These are phyloP conservation scores for Tinospora cordifolia DNA, from an alignment of 164 flowering plant species.

Conservation along the genomic window DNA sequence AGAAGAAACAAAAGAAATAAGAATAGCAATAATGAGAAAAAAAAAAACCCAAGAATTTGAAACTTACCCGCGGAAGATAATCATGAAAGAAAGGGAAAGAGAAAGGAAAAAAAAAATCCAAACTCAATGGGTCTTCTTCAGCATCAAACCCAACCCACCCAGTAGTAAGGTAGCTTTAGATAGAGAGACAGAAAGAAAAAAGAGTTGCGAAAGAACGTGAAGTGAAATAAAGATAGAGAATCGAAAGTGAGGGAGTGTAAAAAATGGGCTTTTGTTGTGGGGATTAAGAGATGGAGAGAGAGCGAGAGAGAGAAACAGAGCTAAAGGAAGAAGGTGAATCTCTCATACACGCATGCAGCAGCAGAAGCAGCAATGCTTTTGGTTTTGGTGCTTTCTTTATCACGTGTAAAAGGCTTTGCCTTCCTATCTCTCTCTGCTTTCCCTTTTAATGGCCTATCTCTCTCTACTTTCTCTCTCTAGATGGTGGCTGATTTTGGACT, in stretches of 20 bases:
- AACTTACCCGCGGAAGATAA: constrained; percentile 14
- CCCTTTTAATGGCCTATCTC: constrained; percentile 5
- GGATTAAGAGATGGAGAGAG: constrained; percentile 13
- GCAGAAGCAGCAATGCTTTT: constrained; percentile 25
- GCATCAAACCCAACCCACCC: neutral
- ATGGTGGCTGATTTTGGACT: constrained; percentile 19
- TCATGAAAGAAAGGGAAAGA: neutral
- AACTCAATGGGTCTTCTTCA: neutral
- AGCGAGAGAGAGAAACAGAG: constrained; percentile 15
- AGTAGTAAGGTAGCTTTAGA: neutral
- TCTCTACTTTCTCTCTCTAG: constrained; percentile 11
- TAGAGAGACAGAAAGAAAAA: neutral
- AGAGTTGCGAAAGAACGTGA: constrained; percentile 16
- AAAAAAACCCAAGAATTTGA: constrained; percentile 7
- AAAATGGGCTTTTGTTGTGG: constrained; percentile 17
- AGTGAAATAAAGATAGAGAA: constrained; percentile 17
- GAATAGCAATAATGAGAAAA: neutral
- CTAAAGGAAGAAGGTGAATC: constrained; percentile 24
- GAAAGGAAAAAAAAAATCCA: constrained; percentile 3
- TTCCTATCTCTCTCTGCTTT: constrained; percentile 12
- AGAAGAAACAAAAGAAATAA: neutral
- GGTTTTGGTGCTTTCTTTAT: constrained; percentile 50
- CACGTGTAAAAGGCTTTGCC: constrained; percentile 66
- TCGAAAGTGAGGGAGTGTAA: constrained; percentile 8
- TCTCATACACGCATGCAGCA: constrained; percentile 61